Evolutionary conservation across 225 moss, liverwort and hornwort species (phyloP).

Genomic region (Physcomitrellopsis africana): DNA sequence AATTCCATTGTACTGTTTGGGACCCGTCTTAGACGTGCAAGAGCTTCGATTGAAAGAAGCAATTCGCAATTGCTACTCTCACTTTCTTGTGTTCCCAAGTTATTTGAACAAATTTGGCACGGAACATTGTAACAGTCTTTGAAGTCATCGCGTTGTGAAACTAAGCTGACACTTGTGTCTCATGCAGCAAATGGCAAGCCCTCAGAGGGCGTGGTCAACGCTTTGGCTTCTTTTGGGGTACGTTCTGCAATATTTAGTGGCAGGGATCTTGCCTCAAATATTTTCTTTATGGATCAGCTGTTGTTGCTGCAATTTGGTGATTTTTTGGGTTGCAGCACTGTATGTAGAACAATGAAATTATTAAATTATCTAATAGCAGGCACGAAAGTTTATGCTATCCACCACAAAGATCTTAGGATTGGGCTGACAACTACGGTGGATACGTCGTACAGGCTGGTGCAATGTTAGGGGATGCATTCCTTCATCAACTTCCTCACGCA

Average conservation of each 20-base stretch:
- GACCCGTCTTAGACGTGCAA: conserved; percentile 12
- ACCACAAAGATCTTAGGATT: not conserved
- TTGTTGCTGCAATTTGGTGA: conserved; percentile 25
- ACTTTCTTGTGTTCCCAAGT: conserved; percentile 21
- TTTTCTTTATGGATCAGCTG: conserved; percentile 15
- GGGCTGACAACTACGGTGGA: conserved; percentile 9
- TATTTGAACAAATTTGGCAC: conserved; percentile 23
- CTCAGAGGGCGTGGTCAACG: conserved; percentile 74
- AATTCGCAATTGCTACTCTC: conserved; percentile 18
- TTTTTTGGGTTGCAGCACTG: not conserved
- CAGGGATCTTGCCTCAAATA: conserved; percentile 14
- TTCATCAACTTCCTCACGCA: conserved; percentile 79
- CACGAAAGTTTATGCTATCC: conserved; percentile 1
- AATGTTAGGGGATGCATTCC: conserved; percentile 81
- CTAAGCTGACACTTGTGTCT: conserved; percentile 33
- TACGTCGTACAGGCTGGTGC: conserved; percentile 57
- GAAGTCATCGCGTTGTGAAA: conserved; percentile 29
- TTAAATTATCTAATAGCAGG: not conserved
- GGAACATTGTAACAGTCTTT: conserved; percentile 7
- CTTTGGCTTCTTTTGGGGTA: conserved; percentile 91
- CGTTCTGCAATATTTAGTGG: conserved; percentile 18
- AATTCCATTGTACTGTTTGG: conserved; percentile 1
- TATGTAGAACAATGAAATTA: not conserved
- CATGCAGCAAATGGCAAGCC: conserved; percentile 81
- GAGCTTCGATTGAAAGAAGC: conserved; percentile 22